Evolutionary conservation across 768 basidiomycete genomes (phyloP), one percentile per base, ranked within the genome.

Genomic region (Aureoboletus auriporus): DNA sequence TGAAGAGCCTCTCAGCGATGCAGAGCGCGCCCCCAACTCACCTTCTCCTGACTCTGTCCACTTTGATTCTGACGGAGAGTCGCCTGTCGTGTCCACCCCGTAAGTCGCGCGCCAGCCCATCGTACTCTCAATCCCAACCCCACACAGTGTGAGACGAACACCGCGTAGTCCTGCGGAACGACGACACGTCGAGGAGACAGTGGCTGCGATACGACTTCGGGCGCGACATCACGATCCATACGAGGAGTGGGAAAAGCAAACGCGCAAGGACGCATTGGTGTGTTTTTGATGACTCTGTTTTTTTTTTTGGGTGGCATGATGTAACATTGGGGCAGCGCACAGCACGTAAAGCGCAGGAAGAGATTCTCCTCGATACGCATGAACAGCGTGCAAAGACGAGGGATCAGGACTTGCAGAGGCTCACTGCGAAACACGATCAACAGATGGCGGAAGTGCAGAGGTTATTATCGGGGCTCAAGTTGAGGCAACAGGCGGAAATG

Each of bases 401-500:
- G 12, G 41, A 51, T 12, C 47, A 53, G 4, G 59, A 50, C 42
- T 29, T 63, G 20, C 39, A 73, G 34, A 59, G 62, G 13, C 72
- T 74, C 8, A 65, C 72, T 6, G 63, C 59, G 2, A 61, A 68
- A 13, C 73, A 83, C 48, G 69, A 73, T 13, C 69, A 72, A n/a
- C 77, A 86, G 56, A 58, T 77, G 46, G 68, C 68, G 13, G 78
- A 82, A 44, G 75, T 87, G 0, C 71, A 78, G 43, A 60, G 53
- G 1, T 60, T 71, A 23, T 67, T 89, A 2, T 69, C 69, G 3
- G 49, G 54, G 0, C 47, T 85, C 45, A 67, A 73, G 29, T 44
- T 77, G 16, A 65, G 69, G 49, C 74, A 76, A 39, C 73, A 77
- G 49, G 60, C 63, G 10, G 76, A 78, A 26, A 75, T 84, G 47